Conservation (phyloP, 2,329 filamentous ascomycete species). For the Fusarium succisae region DNA sequence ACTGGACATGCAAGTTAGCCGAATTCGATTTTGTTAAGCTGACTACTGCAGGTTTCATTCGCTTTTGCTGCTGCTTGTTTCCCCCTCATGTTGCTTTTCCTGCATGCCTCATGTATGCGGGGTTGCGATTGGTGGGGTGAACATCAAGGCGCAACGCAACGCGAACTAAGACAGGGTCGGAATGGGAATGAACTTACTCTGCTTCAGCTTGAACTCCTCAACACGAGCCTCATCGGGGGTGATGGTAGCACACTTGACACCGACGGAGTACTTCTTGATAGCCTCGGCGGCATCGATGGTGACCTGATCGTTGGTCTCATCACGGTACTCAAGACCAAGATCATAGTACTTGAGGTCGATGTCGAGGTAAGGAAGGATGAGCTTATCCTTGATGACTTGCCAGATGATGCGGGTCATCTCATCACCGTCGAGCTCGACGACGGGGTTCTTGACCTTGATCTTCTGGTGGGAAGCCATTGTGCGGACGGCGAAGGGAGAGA, state of each 20-base stretch:
- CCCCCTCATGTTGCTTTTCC: constrained; percentile 13
- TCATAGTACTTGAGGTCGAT: constrained; percentile 99
- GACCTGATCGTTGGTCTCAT: constrained; percentile 96
- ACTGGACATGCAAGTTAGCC: constrained; percentile 60
- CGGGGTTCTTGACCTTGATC: constrained; percentile 99
- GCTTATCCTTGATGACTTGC: constrained; percentile 99
- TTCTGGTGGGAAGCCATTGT: constrained; percentile 73
- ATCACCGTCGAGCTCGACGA: constrained; percentile 95
- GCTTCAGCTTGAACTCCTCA: constrained; percentile 98
- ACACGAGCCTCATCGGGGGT: constrained; percentile 97
- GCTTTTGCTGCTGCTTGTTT: constrained; percentile 9
- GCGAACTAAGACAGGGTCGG: constrained; percentile 2
- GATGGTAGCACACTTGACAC: constrained; percentile 99
- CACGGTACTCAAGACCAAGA: constrained; percentile 90
- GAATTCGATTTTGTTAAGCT: constrained; percentile 13
- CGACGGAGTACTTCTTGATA: constrained; percentile 98
- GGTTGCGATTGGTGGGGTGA: constrained; percentile 34
- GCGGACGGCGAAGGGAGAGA: constrained; percentile 71
- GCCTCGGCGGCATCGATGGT: constrained; percentile 95
- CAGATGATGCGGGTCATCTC: constrained; percentile 99
- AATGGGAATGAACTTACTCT: constrained; percentile 70
- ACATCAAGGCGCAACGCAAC: constrained; percentile 30
- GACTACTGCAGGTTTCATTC: constrained; percentile 21
- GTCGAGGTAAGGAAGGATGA: constrained; percentile 95
- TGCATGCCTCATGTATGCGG: constrained; percentile 38